A percentile compares a stretch with the other conserved stretches of the same genome.
phyloP scores from a whole-genome alignment of 352 stramenopile species.

The Pythium diclinum region DNA sequence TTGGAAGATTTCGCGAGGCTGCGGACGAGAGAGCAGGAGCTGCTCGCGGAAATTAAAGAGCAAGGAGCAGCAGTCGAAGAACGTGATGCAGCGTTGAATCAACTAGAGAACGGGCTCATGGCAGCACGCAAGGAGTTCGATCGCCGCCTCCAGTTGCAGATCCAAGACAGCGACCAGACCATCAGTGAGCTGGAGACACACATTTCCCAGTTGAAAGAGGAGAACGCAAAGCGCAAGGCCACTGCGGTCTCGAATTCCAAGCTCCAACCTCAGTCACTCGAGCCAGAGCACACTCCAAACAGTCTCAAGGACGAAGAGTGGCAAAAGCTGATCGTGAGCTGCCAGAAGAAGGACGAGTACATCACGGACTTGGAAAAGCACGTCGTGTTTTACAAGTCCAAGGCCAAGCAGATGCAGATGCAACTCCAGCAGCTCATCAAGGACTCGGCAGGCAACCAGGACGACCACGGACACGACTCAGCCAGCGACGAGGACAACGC shows the following conservation, averaged over 20 bases:
- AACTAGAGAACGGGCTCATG: constrained; percentile 58
- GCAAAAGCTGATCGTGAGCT: constrained; percentile 65
- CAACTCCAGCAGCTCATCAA: constrained; percentile 80
- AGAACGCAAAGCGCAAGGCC: constrained; percentile 17
- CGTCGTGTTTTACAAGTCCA: constrained; percentile 84
- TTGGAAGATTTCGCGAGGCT: constrained; percentile 54
- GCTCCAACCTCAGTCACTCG: constrained; percentile 20
- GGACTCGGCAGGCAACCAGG: constrained; percentile 40
- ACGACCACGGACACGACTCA: constrained; percentile 25
- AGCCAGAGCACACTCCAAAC: constrained; percentile 14
- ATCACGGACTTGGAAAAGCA: constrained; percentile 82
- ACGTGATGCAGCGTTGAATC: constrained; percentile 40
- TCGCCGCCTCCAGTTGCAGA: constrained; percentile 47
- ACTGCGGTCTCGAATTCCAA: not conserved
- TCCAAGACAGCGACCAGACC: constrained; percentile 37
- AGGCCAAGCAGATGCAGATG: constrained; percentile 82
- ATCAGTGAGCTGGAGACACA: constrained; percentile 42
- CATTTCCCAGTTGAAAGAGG: constrained; percentile 31
- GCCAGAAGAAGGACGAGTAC: constrained; percentile 83
- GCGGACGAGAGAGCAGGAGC: constrained; percentile 41
- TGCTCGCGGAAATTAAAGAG: constrained; percentile 38
- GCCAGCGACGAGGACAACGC: constrained; percentile 20
- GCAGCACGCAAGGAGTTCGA: constrained; percentile 76
- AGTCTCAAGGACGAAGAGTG: constrained; percentile 46
- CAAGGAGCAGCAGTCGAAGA: constrained; percentile 43